Evolutionary conservation across 2,329 filamentous ascomycete genomes (phyloP).

Genomic region (Epicoccum nigrum): DNA sequence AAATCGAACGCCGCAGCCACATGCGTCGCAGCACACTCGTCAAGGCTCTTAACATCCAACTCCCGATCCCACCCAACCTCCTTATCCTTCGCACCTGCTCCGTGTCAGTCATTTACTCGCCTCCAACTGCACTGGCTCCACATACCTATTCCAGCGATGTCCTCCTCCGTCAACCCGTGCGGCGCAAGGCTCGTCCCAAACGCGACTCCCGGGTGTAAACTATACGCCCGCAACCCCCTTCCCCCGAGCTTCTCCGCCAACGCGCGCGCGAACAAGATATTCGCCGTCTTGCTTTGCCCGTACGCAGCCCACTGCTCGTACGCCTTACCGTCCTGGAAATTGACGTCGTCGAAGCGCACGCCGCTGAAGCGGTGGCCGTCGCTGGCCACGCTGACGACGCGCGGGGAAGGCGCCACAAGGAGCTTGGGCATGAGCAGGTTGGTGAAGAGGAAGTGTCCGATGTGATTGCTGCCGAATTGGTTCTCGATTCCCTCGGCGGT

Average conservation of each 20-base stretch:
- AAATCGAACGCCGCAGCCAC: slow-evolving; percentile 41
- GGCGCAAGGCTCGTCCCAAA: slow-evolving; percentile 32
- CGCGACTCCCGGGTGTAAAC: slow-evolving; percentile 39
- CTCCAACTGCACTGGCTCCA: neutral
- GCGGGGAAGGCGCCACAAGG: slow-evolving; percentile 35
- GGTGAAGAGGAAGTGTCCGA: slow-evolving; percentile 57
- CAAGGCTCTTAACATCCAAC: slow-evolving; percentile 32
- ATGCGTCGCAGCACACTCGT: slow-evolving; percentile 40
- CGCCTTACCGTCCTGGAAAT: slow-evolving; percentile 50
- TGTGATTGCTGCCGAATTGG: slow-evolving; percentile 57
- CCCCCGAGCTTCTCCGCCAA: slow-evolving; percentile 31
- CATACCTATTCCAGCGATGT: slow-evolving; percentile 27
- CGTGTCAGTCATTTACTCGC: neutral
- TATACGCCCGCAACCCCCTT: slow-evolving; percentile 34
- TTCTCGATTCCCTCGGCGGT: slow-evolving; percentile 47
- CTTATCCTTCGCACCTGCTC: slow-evolving; percentile 23
- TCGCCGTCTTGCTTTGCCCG: slow-evolving; percentile 60
- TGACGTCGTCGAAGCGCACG: slow-evolving; percentile 53
- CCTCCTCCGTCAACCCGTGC: slow-evolving; percentile 25
- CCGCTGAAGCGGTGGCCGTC: slow-evolving; percentile 48
- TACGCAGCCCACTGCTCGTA: slow-evolving; percentile 56
- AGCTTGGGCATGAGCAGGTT: slow-evolving; percentile 55
- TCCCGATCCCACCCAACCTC: slow-evolving; percentile 28
- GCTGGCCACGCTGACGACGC: slow-evolving; percentile 53
- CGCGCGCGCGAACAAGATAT: slow-evolving; percentile 47